Conservation (phyloP, 345 rosid species). For the Triadica sebifera region DNA sequence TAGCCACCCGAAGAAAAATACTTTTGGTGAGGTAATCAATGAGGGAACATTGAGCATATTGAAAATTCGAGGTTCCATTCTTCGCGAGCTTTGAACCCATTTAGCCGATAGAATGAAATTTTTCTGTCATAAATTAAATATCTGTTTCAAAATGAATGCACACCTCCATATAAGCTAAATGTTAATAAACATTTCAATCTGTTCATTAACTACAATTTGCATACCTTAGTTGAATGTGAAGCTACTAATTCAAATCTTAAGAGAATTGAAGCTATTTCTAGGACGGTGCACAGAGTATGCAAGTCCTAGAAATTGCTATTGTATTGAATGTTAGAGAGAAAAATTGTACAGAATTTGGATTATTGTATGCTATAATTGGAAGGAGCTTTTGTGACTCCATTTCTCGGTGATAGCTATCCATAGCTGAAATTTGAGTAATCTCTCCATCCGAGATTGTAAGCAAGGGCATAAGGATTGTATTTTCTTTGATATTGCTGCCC, state of each 20-base stretch:
- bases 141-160: conserved; percentile 1
- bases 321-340: neutral
- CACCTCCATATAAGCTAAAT: too few relatives aligned
- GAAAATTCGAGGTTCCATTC: conserved; percentile 26
- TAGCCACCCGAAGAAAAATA: conserved; percentile 65
- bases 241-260: conserved; percentile 17
- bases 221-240: conserved; percentile 44
- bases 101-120: conserved; percentile 9
- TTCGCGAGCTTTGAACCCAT: conserved; percentile 76
- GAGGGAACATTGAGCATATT: conserved; percentile 34
- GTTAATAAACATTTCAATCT: neutral
- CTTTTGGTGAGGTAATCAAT: conserved; percentile 52
- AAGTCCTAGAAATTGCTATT: conserved; percentile 33
- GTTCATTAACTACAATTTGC: neutral
- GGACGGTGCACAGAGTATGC: conserved; percentile 32
- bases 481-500: too few relatives aligned
- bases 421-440: too few relatives aligned
- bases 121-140: conserved; percentile 7
- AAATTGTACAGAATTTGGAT: conserved; percentile 17
- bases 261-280: conserved; percentile 20
- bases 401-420: too few relatives aligned
- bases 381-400: conserved; percentile 8
- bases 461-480: too few relatives aligned
- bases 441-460: too few relatives aligned
- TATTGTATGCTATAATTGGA: conserved; percentile 41